Percentiles rank a stretch among this genome's conserved stretches.
Evolutionary conservation across 257 asterid species (phyloP).

Genomic region (Osmanthus fragrans): DNA sequence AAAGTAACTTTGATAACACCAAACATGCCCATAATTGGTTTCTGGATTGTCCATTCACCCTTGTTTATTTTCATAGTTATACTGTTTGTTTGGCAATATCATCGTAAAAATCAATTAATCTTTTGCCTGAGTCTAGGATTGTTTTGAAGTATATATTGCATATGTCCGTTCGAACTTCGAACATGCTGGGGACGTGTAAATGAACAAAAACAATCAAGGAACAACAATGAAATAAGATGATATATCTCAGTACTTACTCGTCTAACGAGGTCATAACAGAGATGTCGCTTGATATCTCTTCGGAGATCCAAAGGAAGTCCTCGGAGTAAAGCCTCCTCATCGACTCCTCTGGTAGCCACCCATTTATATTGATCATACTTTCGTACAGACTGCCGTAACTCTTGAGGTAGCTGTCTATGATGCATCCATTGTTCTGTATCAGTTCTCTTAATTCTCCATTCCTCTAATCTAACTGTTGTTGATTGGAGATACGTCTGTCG

Average conservation of each 20-base stretch:
- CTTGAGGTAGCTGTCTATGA: constrained; percentile 91
- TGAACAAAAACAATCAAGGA: background rate
- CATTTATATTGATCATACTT: constrained; percentile 93
- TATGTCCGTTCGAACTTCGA: too few relatives aligned
- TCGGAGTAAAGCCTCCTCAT: constrained; percentile 70
- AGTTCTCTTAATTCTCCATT: constrained; percentile 86
- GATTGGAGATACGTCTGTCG: constrained; percentile 93
- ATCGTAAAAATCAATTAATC: too few relatives aligned
- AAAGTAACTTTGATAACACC: too few relatives aligned
- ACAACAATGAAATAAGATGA: background rate
- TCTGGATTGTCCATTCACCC: too few relatives aligned
- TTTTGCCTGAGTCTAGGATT: too few relatives aligned
- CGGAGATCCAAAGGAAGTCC: constrained; percentile 96
- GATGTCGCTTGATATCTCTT: constrained; percentile 91
- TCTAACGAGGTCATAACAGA: constrained; percentile 89
- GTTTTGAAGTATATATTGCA: too few relatives aligned
- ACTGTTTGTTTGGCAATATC: too few relatives aligned
- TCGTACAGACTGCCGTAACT: constrained; percentile 74
- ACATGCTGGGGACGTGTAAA: too few relatives aligned
- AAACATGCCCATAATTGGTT: too few relatives aligned
- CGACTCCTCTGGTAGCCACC: constrained; percentile 94
- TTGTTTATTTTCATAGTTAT: too few relatives aligned
- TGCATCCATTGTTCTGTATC: constrained; percentile 99
- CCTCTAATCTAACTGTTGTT: constrained; percentile 89
- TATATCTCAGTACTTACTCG: constrained; percentile 48